Base-by-base conservation (phyloP, 306 rosid genomes). In the Crotalaria pallida region DNA sequence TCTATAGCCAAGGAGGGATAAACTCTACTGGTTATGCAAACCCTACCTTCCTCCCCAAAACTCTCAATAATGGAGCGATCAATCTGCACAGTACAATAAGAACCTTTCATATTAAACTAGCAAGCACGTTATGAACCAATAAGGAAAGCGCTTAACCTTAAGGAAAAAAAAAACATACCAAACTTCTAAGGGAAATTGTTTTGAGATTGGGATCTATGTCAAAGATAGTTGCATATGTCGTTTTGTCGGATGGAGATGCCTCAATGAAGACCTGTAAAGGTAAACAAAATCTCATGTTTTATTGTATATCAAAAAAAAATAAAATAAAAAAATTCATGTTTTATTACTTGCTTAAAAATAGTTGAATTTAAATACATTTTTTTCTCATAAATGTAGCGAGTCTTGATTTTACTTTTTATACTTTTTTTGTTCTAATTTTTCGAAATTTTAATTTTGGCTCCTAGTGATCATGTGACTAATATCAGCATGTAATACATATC, bases 1-100 rank as follows among this genome's bases (percentile, higher is more conserved):
- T 69, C 58, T 47, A 73, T 75, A 15, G 92, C 95, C 60, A 84
- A 33, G 1, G 69, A 77, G 12, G 96, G 95, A 76, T 88, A 90
- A 21, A 83, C 95, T 73, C 96, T 87, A 21, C 86, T 73, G 0
- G 90, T 88, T 34, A 90, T 81, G 22, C 87, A 83, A 65, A 53
- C 82, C 69, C 77, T 86, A 19, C 95, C 96, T 64, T 71, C 84
- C 1, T 82, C 90, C 0, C 89, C 96, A 79, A 90, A 90, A 71
- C 82, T 88, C 84, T 90, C 96, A 5, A 88, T 38, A 52, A 90
- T 76, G 19, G 96, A 90, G 62, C 64, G 88, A 29, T 86, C 96
- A 72, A 90, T 86, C 96, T 90, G 90, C 77, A 83, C 23, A 36
- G 90, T 76, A 83, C 23, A 36, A 5, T 48, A 58, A 24, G 7